These are phyloP conservation scores for Cicer pinnatifidum DNA, from an alignment of 306 rosid species.

Conservation along the genomic window DNA sequence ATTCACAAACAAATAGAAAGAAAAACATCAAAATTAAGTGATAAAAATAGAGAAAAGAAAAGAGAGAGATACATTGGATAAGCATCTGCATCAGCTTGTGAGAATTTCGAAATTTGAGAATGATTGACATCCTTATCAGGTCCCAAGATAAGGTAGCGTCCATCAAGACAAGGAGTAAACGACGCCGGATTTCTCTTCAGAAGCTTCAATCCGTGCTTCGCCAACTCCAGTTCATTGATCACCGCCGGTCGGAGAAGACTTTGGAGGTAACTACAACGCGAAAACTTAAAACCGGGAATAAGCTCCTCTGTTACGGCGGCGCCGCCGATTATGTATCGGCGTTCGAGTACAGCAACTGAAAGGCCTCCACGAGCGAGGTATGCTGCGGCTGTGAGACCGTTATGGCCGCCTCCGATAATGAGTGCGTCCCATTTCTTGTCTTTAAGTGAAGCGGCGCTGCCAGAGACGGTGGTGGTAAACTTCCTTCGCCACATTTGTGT, in stretches of 20 bases:
- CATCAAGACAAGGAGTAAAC: slow-evolving; percentile 91
- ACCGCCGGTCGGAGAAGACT: slow-evolving; percentile 89
- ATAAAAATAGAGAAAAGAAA: neutral
- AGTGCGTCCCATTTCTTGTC: slow-evolving; percentile 90
- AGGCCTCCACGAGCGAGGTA: slow-evolving; percentile 88
- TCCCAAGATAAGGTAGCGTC: slow-evolving; percentile 84
- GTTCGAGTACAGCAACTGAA: slow-evolving; percentile 92
- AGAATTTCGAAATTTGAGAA: slow-evolving; percentile 85
- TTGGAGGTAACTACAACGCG: slow-evolving; percentile 91
- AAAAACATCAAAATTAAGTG: neutral
- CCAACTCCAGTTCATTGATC: slow-evolving; percentile 77
- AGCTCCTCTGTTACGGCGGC: slow-evolving; percentile 91
- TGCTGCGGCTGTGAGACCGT: slow-evolving; percentile 92
- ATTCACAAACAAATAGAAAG: neutral
- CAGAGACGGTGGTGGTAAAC: slow-evolving; percentile 47
- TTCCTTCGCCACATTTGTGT: slow-evolving; percentile 72
- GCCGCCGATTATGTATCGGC: slow-evolving; percentile 89
- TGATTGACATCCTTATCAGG: slow-evolving; percentile 67
- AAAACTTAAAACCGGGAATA: slow-evolving; percentile 86
- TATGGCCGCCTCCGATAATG: slow-evolving; percentile 91
- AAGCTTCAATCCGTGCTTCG: slow-evolving; percentile 81
- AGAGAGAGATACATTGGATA: slow-evolving; percentile 65
- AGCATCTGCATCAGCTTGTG: slow-evolving; percentile 73
- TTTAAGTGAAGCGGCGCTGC: slow-evolving; percentile 47
- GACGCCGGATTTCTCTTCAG: slow-evolving; percentile 86